Evolutionary conservation across 2,329 filamentous ascomycete species (phyloP), one percentile per base, ranked within the genome.

Genomic region (Paracoccidioides lutzii): DNA sequence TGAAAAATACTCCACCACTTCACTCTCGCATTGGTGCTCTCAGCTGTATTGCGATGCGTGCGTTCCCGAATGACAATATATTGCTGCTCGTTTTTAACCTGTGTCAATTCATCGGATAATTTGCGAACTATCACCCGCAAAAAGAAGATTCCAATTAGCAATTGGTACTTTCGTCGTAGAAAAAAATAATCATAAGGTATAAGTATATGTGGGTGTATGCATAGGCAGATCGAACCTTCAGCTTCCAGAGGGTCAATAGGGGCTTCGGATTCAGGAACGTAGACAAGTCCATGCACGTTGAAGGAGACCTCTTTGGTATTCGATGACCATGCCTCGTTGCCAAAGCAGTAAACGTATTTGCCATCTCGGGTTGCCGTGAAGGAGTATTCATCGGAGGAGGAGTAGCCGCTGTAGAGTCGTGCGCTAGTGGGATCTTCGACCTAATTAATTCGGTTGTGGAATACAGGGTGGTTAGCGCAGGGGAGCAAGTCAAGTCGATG

Each of bases 1-100:
- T 98, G 90, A 74, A 97, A 97, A 65, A 97, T 81, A 73, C 93
- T 96, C 93, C 93, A 98, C 93, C 93, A 98, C 79, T 98, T 98
- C 71, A 98, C 93, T 63, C 93, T 82, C 64, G 83, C 81, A 74
- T 98, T 98, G 67, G 93, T 98, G 80, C 90, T 96, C 78, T 98
- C 93, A 61, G 93, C 93, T 8, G 93, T 98, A 77, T 98, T 98
- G 70, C 93, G 83, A 79, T 98, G 93, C 64, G 88, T 95, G 67
- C 93, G 82, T 77, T 98, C 93, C 65, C 93, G 87, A 57, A 97
- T 76, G 60, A 98, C 84, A 67, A 98, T 97, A 77, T 98, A 98
- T 64, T 85, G 83, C 76, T 98, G 93, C 77, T 98, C 93, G 72
- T 97, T 93, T 78, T 95, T 95, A 73, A 97, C 90, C 74, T 94